A percentile compares a stretch with the other conserved stretches of the same genome.
Evolutionary conservation across 257 asterid genomes (phyloP).

Genomic region (Hygrophila difformis): DNA sequence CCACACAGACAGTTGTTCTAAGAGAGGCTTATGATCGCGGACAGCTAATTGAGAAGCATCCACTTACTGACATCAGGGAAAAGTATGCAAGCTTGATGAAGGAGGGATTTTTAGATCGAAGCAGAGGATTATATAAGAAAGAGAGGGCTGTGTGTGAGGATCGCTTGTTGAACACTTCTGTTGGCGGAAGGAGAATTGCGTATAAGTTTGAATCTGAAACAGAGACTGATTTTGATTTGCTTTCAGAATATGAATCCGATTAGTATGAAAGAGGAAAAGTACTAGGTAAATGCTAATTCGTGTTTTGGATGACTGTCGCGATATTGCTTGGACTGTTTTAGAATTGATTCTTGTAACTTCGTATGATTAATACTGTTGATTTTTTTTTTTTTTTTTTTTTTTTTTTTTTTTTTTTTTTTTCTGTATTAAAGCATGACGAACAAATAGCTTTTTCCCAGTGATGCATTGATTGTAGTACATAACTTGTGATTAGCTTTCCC

Average conservation of each 20-base stretch:
- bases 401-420: too few species aligned
- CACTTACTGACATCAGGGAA: constrained; percentile 48
- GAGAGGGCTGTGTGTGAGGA: constrained; percentile 18
- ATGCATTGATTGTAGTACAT: too few species aligned
- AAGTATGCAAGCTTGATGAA: constrained; percentile 58
- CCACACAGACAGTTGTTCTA: constrained; percentile 64
- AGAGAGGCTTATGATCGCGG: constrained; percentile 75
- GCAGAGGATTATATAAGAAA: constrained; percentile 56
- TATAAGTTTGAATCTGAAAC: constrained; percentile 37
- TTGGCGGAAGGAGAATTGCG: constrained; percentile 11
- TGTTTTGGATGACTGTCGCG: too few species aligned
- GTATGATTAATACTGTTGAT: too few species aligned
- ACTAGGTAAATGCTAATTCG: too few species aligned
- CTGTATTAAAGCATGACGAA: too few species aligned
- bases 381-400: too few species aligned
- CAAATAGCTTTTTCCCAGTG: too few species aligned
- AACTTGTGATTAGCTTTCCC: too few species aligned
- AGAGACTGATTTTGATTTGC: constrained; percentile 31
- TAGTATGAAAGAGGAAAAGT: constrained; percentile 18
- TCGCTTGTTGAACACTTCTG: constrained; percentile 16
- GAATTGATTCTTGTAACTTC: too few species aligned
- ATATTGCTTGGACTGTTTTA: too few species aligned
- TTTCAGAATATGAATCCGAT: constrained; percentile 54
- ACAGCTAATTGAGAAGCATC: constrained; percentile 57
- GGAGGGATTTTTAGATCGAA: constrained; percentile 57